Conservation (phyloP, 768 basidiomycete species). For the Termitomyces sp. region DNA sequence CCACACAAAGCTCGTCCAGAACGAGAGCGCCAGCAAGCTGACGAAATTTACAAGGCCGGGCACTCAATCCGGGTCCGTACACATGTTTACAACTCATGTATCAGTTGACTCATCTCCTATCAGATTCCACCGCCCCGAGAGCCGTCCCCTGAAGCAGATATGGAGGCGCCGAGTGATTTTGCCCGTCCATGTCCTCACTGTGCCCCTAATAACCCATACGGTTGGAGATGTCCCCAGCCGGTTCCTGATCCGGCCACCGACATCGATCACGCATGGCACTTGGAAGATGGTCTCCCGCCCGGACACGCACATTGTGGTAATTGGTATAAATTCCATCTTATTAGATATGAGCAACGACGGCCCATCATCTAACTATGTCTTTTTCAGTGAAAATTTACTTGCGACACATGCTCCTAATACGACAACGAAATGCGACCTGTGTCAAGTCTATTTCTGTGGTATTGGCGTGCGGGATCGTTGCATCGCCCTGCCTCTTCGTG, state of each 20-base stretch:
- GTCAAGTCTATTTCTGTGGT: slow-evolving; percentile 80
- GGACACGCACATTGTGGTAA: slow-evolving; percentile 82
- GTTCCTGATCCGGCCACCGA: slow-evolving; percentile 69
- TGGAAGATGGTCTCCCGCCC: slow-evolving; percentile 75
- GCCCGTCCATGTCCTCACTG: slow-evolving; percentile 83
- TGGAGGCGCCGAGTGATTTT: slow-evolving; percentile 61
- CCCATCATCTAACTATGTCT: background rate
- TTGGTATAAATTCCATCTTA: slow-evolving; percentile 41
- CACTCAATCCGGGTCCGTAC: slow-evolving; percentile 53
- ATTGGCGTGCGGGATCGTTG: slow-evolving; percentile 76
- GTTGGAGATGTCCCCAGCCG: slow-evolving; percentile 81
- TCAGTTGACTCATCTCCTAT: slow-evolving; percentile 9
- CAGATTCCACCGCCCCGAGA: slow-evolving; percentile 77
- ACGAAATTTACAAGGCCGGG: slow-evolving; percentile 70
- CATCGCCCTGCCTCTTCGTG: slow-evolving; percentile 47
- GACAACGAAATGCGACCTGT: slow-evolving; percentile 83
- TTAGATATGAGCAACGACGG: background rate
- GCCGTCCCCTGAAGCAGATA: slow-evolving; percentile 70
- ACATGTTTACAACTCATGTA: slow-evolving; percentile 1
- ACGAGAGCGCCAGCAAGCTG: slow-evolving; percentile 76
- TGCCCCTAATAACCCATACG: slow-evolving; percentile 60
- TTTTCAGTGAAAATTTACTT: slow-evolving; percentile 65
- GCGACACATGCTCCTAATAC: slow-evolving; percentile 62
- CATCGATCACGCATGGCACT: slow-evolving; percentile 68
- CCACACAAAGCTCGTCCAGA: slow-evolving; percentile 66